Evolutionary conservation across 352 stramenopile species (phyloP), one percentile per base, ranked within the genome.

Genomic region (Phytopythium sindhum): DNA sequence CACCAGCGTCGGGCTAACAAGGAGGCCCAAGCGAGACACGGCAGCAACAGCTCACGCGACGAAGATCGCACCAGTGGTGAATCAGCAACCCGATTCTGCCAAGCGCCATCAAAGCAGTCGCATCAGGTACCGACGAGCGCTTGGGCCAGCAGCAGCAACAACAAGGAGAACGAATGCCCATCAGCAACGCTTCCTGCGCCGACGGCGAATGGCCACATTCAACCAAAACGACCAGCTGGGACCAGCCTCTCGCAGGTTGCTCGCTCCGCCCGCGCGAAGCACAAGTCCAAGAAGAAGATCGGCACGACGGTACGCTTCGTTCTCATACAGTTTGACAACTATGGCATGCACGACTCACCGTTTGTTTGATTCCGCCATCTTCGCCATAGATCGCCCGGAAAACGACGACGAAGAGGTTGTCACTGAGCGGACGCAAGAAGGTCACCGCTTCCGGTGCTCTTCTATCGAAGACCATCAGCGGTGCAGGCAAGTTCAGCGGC

Each of bases 371-470:
- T 42, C 0, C 2, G 44, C 14, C 50, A n/a, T n/a, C 28, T 12
- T 3, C 35, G 15, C 39, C 10, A 23, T 10, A 60, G 54, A 51
- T 60, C 39, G 24, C 33, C 10, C n/a, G 24, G 48, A 79, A 76
- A 58, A 62, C 60, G 44, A 42, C 56, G 47, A 68, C 63, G 12
- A 62, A 50, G 37, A 77, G 72, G 28, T 28, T 52, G 33, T 65
- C 59, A 42, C 57, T 39, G 54, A 15, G 52, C 33, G 52, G 52
- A 2, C 52, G 52, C 14, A 58, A 58, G 19, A 58, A 58, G 29
- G 5, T 9, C 52, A 45, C 9, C 52, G 52, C 28, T 21, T 44
- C 52, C 3, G 10, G n/a, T 21, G n/a, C 45, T 4, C n/a, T 52
- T 4, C 45, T 52, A 14, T 52, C 45, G 8, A 52, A 17, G 45